Percentiles rank a stretch among this genome's conserved stretches.
phyloP scores from a whole-genome alignment of 306 rosid genomes.

The Cucumis hystrix region DNA sequence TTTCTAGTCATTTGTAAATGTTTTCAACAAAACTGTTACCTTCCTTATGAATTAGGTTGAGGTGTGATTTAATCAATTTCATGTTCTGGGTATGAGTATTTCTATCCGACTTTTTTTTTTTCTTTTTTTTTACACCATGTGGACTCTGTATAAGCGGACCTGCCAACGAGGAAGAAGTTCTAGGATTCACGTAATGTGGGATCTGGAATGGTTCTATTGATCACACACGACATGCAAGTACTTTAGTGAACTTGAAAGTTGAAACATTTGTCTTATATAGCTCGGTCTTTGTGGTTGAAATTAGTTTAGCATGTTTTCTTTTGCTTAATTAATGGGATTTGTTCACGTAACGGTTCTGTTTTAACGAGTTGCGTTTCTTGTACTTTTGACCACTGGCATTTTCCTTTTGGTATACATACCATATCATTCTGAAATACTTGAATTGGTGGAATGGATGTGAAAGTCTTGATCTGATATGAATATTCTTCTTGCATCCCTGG shows the following conservation, averaged over 20 bases:
- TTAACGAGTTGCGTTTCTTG: neutral
- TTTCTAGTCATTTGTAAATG: neutral
- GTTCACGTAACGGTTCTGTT: neutral
- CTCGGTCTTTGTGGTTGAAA: neutral
- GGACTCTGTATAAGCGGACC: neutral
- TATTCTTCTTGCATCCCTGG: too few relatives aligned
- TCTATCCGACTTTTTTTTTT: neutral
- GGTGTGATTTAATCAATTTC: neutral
- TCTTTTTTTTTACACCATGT: neutral
- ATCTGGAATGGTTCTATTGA: neutral
- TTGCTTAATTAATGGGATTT: neutral
- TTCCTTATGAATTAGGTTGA: neutral
- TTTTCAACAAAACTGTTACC: too few relatives aligned
- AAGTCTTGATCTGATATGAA: neutral
- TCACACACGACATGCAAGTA: neutral
- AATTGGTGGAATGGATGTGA: neutral
- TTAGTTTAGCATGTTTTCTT: neutral
- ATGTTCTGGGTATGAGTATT: neutral
- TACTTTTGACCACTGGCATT: neutral
- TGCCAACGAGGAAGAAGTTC: neutral
- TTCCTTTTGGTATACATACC: neutral
- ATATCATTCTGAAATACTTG: neutral
- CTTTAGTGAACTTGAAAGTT: neutral
- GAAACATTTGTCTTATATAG: neutral
- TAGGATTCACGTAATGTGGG: neutral